Evolutionary conservation across 2,329 filamentous ascomycete species (phyloP).

Genomic region (Penicillium sp.): DNA sequence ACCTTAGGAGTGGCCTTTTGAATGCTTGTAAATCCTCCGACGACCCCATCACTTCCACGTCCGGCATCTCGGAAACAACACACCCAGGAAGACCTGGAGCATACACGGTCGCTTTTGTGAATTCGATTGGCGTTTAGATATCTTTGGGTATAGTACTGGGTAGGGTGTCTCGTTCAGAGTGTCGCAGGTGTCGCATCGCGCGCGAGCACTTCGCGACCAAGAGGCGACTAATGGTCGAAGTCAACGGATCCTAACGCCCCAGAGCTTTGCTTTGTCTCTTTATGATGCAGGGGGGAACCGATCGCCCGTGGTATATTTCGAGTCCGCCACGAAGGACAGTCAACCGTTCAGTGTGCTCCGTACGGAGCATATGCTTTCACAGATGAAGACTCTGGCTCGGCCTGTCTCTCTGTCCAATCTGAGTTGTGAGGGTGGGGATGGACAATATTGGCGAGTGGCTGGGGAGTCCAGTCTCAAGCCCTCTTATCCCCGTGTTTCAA

Average conservation of each 20-base stretch:
- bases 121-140: background rate
- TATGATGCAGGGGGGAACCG: conserved; percentile 15
- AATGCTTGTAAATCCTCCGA: conserved; percentile 27
- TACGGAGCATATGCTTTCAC: background rate
- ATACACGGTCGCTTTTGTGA: conserved; percentile 5
- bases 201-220: conserved; percentile 3
- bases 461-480: background rate
- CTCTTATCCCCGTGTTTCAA: background rate
- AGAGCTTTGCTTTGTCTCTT: conserved; percentile 9
- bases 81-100: background rate
- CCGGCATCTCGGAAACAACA: conserved; percentile 28
- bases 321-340: background rate
- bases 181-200: conserved; percentile 16
- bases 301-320: conserved; percentile 4
- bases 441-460: conserved; percentile 7
- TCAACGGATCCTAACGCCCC: conserved; percentile 7
- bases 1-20: conserved; percentile 35
- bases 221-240: conserved; percentile 4
- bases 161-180: background rate
- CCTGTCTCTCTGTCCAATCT: conserved; percentile 3
- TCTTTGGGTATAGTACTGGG: conserved; percentile 1
- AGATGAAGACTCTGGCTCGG: background rate
- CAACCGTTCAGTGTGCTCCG: background rate
- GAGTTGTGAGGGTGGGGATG: conserved; percentile 4
- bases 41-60: conserved; percentile 29